A percentile compares a stretch with the other conserved stretches of the same genome.
Conservation (phyloP, 1,284 basidiomycete species). For the Ustilago esculenta region DNA sequence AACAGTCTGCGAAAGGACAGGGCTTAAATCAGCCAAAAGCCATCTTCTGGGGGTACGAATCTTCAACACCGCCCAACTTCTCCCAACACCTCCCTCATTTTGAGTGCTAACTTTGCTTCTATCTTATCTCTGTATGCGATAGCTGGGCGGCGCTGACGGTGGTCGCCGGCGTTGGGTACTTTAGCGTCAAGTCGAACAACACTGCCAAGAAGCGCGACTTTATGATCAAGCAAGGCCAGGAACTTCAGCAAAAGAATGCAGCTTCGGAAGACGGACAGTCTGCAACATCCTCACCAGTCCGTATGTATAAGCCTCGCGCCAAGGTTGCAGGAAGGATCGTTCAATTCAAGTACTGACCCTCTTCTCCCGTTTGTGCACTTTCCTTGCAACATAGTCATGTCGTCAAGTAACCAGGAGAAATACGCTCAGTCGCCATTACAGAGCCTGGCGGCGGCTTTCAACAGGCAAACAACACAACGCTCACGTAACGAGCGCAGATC, state of each 20-base stretch:
- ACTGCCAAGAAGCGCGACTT: slow-evolving; percentile 47
- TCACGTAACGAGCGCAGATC: slow-evolving; percentile 10
- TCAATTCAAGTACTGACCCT: neutral
- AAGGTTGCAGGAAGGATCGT: too few species aligned
- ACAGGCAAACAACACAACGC: slow-evolving; percentile 40
- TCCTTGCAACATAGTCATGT: slow-evolving; percentile 29
- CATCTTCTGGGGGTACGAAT: slow-evolving; percentile 43
- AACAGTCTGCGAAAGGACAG: slow-evolving; percentile 13
- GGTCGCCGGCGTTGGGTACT: slow-evolving; percentile 46
- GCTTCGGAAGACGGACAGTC: slow-evolving; percentile 1
- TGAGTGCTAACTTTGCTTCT: neutral
- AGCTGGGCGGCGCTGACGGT: slow-evolving; percentile 43
- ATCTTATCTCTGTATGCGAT: neutral
- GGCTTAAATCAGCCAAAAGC: slow-evolving; percentile 41
- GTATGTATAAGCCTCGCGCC: too few species aligned
- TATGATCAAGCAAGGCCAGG: slow-evolving; percentile 46
- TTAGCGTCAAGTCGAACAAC: slow-evolving; percentile 45
- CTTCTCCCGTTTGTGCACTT: neutral
- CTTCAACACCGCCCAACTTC: too few species aligned
- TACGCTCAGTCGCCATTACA: slow-evolving; percentile 42
- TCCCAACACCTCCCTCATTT: too few species aligned
- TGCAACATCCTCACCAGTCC: slow-evolving; percentile 10
- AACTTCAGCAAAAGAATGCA: slow-evolving; percentile 7
- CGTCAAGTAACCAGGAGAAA: slow-evolving; percentile 31
- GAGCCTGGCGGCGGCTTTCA: slow-evolving; percentile 35